A percentile compares a stretch with the other conserved stretches of the same genome.
These are phyloP conservation scores for Aspergillus vadensis DNA, from an alignment of 2,329 filamentous ascomycete genomes.

Conservation along the genomic window DNA sequence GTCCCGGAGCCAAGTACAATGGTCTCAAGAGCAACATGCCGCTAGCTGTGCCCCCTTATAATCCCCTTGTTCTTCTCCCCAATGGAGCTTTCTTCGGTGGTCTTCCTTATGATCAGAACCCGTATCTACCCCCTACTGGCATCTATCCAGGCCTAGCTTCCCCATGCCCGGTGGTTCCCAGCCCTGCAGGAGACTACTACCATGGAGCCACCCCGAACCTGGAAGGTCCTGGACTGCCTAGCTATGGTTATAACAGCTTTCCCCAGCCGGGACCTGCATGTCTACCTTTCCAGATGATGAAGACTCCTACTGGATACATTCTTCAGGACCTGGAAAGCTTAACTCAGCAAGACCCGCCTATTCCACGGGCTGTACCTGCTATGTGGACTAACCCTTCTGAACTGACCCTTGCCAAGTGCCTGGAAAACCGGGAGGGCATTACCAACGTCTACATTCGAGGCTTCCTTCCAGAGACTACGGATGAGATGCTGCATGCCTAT, in stretches of 20 bases:
- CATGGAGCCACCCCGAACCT: conserved; percentile 55
- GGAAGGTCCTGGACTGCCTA: conserved; percentile 58
- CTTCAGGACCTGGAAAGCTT: conserved; percentile 62
- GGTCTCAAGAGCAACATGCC: conserved; percentile 30
- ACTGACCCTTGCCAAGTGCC: conserved; percentile 87
- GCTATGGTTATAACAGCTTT: conserved; percentile 61
- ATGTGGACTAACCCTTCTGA: conserved; percentile 79
- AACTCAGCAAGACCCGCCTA: conserved; percentile 73
- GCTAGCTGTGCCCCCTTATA: conserved; percentile 28
- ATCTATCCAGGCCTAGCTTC: conserved; percentile 42
- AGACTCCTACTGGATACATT: conserved; percentile 48
- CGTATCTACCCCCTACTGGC: conserved; percentile 37
- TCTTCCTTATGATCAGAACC: conserved; percentile 31
- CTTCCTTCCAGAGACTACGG: conserved; percentile 90
- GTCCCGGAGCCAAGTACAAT: conserved; percentile 29
- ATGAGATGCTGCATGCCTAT: conserved; percentile 81
- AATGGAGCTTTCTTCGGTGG: conserved; percentile 37
- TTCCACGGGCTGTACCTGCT: conserved; percentile 87
- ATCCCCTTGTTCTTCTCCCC: conserved; percentile 35
- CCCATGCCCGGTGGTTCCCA: conserved; percentile 34
- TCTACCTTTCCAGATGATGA: conserved; percentile 50
- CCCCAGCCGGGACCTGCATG: conserved; percentile 54
- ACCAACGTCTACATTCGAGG: conserved; percentile 98
- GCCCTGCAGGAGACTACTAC: conserved; percentile 56
- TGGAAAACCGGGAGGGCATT: conserved; percentile 92